Percentiles rank a stretch among this genome's conserved stretches.
These are phyloP conservation scores for Cochlearia excelsa DNA, from an alignment of 345 rosid species.

Conservation along the genomic window DNA sequence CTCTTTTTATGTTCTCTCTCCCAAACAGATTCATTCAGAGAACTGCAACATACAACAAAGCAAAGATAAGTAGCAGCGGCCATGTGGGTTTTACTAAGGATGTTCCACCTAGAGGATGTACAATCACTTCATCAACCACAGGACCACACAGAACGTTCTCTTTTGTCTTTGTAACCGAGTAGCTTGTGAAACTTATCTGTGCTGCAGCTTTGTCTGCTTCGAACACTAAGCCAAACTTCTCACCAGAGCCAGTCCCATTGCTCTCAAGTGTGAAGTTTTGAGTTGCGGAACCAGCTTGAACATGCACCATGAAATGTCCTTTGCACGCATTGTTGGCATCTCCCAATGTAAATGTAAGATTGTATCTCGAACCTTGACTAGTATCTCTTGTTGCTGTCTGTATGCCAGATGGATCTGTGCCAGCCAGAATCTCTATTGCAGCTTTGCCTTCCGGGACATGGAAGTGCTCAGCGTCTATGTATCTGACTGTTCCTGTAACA, in stretches of 20 bases:
- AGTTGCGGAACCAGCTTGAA: slow-evolving; percentile 42
- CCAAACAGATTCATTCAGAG: slow-evolving; percentile 28
- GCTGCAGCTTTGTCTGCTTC: slow-evolving; percentile 40
- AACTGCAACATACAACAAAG: slow-evolving; percentile 33
- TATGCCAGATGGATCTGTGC: slow-evolving; percentile 39
- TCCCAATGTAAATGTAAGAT: slow-evolving; percentile 50
- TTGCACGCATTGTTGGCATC: slow-evolving; percentile 48
- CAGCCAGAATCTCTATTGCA: slow-evolving; percentile 51
- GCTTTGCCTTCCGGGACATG: slow-evolving; percentile 57
- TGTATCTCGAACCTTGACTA: slow-evolving; percentile 40
- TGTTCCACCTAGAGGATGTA: slow-evolving; percentile 39
- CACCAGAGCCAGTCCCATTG: slow-evolving; percentile 48
- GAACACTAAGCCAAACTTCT: slow-evolving; percentile 42
- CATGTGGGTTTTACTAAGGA: slow-evolving; percentile 32
- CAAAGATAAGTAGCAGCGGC: slow-evolving; percentile 28
- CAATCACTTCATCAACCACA: slow-evolving; percentile 49
- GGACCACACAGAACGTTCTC: slow-evolving; percentile 57
- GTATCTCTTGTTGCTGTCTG: slow-evolving; percentile 41
- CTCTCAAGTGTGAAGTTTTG: slow-evolving; percentile 49
- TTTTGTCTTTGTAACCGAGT: slow-evolving; percentile 39
- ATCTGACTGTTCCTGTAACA: slow-evolving; percentile 50
- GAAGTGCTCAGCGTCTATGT: slow-evolving; percentile 52
- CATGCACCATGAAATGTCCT: slow-evolving; percentile 42
- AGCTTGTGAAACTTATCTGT: slow-evolving; percentile 53
- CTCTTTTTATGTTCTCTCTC: slow-evolving; percentile 4